Evolutionary conservation across 2,329 filamentous ascomycete genomes (phyloP), one percentile per base, ranked within the genome.

Genomic region (Penicillium concentricum): DNA sequence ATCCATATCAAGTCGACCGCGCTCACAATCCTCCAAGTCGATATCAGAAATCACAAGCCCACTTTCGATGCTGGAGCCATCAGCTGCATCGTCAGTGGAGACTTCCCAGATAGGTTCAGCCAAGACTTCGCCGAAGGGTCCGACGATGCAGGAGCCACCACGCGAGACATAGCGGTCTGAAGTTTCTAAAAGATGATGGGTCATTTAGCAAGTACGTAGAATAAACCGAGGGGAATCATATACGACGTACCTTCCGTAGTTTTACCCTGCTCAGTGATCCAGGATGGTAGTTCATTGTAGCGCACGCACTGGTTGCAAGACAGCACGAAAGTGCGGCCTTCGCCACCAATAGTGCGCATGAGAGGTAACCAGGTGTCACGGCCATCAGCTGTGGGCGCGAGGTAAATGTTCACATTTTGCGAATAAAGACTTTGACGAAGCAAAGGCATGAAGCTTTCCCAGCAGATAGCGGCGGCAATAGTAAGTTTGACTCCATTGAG

Each of bases 381-480:
- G 20, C 82, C 84, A 76, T 97, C 93, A 1, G 92, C 92, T 0
- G 92, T 97, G 0, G 93, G 93, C 0, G 92, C 92, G 2, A 97
- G 84, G 74, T 93, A 97, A 13, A 97, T 77, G 72, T 96, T 96
- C 67, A 97, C 86, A 69, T 96, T 96, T 74, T 97, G 93, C 2
- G 85, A 83, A 73, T 97, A 97, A 37, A 97, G 80, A 16, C 86
- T 83, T 71, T 96, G 89, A 18, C 93, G 84, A 8, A 97, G 80
- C 18, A 97, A 78, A 0, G 92, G 92, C 92, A 96, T 97, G 77
- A 93, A 96, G 73, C 90, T 96, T 74, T 97, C 92, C 92, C 92
- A 97, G 79, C 92, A 96, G 63, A 97, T 95, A 4, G 92, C 93
- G 3, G 89, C 87, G 0, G 88, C 92, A 58, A 97, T 83, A 55